Conservation (phyloP, 176 grass and related monocot species). For the Aechmea fasciata region DNA sequence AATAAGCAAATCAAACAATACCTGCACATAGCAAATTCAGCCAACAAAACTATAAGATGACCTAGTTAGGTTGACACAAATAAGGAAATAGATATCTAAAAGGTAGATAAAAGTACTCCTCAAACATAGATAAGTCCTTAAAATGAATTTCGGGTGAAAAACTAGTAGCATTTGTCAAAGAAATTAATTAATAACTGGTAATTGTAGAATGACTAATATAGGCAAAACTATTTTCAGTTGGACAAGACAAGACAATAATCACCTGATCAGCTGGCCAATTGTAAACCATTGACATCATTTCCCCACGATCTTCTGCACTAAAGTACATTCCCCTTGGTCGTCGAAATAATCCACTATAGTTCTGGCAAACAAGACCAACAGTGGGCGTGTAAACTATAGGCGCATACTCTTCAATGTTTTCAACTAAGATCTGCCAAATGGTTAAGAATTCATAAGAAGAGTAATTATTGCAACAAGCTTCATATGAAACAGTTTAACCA, state of each 20-base stretch:
- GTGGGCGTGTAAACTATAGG: slow-evolving; percentile 95
- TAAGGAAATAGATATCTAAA: neutral
- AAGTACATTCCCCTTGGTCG: slow-evolving; percentile 95
- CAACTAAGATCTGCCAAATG: slow-evolving; percentile 56
- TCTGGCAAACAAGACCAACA: slow-evolving; percentile 93
- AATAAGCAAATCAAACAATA: neutral
- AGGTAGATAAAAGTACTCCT: neutral
- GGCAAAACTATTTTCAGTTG: slow-evolving; percentile 6
- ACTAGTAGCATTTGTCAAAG: neutral
- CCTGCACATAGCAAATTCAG: neutral
- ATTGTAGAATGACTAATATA: neutral
- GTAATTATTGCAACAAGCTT: slow-evolving; percentile 14
- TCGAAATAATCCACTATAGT: slow-evolving; percentile 92
- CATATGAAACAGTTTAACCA: neutral
- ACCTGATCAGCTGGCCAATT: slow-evolving; percentile 99
- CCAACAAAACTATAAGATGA: neutral
- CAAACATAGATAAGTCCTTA: neutral
- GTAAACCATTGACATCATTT: slow-evolving; percentile 99
- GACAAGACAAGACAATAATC: slow-evolving; percentile 13
- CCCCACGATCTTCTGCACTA: slow-evolving; percentile 74
- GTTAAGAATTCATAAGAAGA: slow-evolving; percentile 18
- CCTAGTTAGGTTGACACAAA: neutral
- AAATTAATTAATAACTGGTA: neutral
- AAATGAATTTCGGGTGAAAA: neutral
- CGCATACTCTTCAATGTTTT: slow-evolving; percentile 92